Percentiles rank a stretch among this genome's conserved stretches.
Evolutionary conservation across 495 filamentous ascomycete genomes (phyloP).

Genomic region (Astrocystis sublimbata): DNA sequence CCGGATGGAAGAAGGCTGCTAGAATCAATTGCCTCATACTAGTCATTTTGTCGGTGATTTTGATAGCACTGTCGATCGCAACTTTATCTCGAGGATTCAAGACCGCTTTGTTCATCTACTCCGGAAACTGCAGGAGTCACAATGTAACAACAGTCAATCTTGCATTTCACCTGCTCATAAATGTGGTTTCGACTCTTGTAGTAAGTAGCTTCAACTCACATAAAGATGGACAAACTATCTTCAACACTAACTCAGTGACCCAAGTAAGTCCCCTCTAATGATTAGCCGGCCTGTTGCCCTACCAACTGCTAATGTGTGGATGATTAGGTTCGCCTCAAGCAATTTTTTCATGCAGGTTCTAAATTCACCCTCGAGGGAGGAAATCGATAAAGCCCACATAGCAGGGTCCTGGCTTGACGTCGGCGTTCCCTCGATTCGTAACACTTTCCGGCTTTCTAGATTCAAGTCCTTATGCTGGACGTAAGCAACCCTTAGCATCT

Average conservation of each 20-base stretch:
- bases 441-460: background rate
- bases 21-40: background rate
- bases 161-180: background rate
- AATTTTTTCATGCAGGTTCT: constrained; percentile 45
- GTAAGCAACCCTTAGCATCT: background rate
- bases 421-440: constrained; percentile 42
- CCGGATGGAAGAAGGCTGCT: background rate
- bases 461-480: background rate
- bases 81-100: background rate
- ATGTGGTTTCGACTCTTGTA: background rate
- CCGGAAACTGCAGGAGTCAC: background rate
- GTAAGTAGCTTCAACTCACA: background rate
- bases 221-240: no score
- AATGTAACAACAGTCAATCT: background rate
- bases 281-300: background rate
- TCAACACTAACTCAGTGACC: background rate
- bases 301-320: background rate
- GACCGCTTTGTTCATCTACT: background rate
- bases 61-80: background rate
- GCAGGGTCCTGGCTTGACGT: constrained; percentile 41
- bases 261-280: background rate
- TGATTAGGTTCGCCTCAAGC: background rate
- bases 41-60: background rate
- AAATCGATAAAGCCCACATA: constrained; percentile 41
- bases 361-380: constrained; percentile 39